phyloP scores from a whole-genome alignment of 2,329 filamentous ascomycete genomes.

The Paecilomyces variotii region DNA sequence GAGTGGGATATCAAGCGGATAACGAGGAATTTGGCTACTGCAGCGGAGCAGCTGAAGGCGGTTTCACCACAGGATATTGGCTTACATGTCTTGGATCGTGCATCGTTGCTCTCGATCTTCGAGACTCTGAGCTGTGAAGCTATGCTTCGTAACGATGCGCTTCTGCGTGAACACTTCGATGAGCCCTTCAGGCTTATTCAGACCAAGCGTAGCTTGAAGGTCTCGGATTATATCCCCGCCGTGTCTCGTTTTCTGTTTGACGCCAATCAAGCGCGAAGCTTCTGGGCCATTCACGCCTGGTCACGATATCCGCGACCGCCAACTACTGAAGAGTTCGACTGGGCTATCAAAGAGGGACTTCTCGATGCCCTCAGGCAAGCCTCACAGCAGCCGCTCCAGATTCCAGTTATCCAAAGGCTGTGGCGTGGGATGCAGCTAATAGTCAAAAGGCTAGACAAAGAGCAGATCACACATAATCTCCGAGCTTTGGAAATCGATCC shows the following conservation, averaged over 20 bases:
- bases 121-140: slow-evolving; percentile 79
- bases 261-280: slow-evolving; percentile 52
- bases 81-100: slow-evolving; percentile 44
- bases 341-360: slow-evolving; percentile 71
- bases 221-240: slow-evolving; percentile 68
- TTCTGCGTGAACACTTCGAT: slow-evolving; percentile 60
- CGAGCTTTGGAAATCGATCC: slow-evolving; percentile 69
- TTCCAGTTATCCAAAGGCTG: slow-evolving; percentile 57
- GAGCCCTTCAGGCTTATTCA: slow-evolving; percentile 75
- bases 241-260: slow-evolving; percentile 82
- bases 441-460: slow-evolving; percentile 62
- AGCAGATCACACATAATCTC: slow-evolving; percentile 69
- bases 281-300: slow-evolving; percentile 65
- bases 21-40: slow-evolving; percentile 50
- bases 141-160: slow-evolving; percentile 55
- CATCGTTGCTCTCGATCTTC: slow-evolving; percentile 72
- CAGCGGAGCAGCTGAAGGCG: slow-evolving; percentile 45
- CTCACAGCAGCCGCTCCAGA: slow-evolving; percentile 45
- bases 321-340: slow-evolving; percentile 71
- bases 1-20: slow-evolving; percentile 56
- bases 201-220: slow-evolving; percentile 67
- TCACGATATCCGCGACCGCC: slow-evolving; percentile 57
- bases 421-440: slow-evolving; percentile 74
- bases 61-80: slow-evolving; percentile 44
- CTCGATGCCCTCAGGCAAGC: slow-evolving; percentile 58